phyloP scores from a whole-genome alignment of 768 basidiomycete genomes.

The Mycena epipterygia region DNA sequence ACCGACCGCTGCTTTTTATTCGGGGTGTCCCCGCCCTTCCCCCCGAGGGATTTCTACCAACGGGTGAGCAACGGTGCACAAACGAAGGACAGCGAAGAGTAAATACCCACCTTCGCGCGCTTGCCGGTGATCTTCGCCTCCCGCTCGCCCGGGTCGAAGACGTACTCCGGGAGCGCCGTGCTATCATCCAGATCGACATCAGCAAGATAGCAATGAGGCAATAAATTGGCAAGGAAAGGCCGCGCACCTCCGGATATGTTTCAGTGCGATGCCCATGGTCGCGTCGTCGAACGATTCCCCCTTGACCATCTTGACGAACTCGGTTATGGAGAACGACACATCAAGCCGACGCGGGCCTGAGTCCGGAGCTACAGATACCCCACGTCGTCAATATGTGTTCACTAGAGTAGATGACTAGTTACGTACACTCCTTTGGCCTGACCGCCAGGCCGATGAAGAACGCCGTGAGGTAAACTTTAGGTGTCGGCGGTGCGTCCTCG shows the following conservation, averaged over 20 bases:
- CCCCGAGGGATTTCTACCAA: constrained; percentile 23
- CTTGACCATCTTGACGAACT: constrained; percentile 81
- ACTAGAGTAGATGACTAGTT: constrained; percentile 7
- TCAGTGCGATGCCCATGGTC: constrained; percentile 79
- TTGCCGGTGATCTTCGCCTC: constrained; percentile 66
- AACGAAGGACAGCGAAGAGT: background rate
- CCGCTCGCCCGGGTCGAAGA: constrained; percentile 73
- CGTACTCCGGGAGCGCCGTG: constrained; percentile 69
- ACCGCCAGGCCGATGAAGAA: constrained; percentile 98
- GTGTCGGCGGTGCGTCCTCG: constrained; percentile 59
- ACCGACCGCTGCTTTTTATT: constrained; percentile 25
- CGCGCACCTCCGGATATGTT: constrained; percentile 59
- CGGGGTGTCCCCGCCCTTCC: constrained; percentile 14
- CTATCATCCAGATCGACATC: constrained; percentile 44
- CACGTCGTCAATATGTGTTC: background rate
- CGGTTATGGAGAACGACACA: constrained; percentile 80
- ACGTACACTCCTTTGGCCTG: constrained; percentile 87
- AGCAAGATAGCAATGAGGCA: background rate
- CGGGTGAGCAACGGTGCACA: background rate
- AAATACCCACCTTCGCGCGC: constrained; percentile 62
- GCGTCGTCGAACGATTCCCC: constrained; percentile 77
- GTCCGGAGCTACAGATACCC: background rate
- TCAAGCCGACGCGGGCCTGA: constrained; percentile 43
- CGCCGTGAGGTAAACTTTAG: constrained; percentile 90
- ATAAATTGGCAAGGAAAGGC: background rate